Conservation (phyloP, 192 early-diverging fungal genomes). For the Backusella macrospora region DNA sequence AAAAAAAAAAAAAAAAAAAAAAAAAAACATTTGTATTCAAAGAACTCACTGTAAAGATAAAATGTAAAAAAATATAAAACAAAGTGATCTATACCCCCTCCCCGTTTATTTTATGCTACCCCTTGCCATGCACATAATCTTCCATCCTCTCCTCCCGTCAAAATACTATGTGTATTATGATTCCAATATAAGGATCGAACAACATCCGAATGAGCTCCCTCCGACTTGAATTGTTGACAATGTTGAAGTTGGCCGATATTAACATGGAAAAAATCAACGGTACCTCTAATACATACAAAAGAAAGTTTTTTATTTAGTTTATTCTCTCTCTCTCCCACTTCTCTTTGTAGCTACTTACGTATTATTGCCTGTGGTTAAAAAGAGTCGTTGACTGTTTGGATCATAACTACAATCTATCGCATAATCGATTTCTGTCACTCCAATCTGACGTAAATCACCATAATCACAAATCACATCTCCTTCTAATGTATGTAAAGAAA, state of each 20-base stretch:
- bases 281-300: slow-evolving; percentile 61
- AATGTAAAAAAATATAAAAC: too few relatives aligned
- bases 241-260: slow-evolving; percentile 72
- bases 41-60: too few relatives aligned
- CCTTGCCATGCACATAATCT: slow-evolving; percentile 69
- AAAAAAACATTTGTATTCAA: too few relatives aligned
- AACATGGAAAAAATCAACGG: slow-evolving; percentile 82
- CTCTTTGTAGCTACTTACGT: slow-evolving; percentile 39
- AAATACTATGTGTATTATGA: slow-evolving; percentile 52
- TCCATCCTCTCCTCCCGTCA: slow-evolving; percentile 83
- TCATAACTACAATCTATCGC: slow-evolving; percentile 84
- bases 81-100: too few relatives aligned
- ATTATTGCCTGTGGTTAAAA: slow-evolving; percentile 78
- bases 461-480: slow-evolving; percentile 66
- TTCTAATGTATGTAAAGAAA: slow-evolving; percentile 77
- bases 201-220: slow-evolving; percentile 81
- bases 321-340: background rate
- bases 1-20: too few relatives aligned
- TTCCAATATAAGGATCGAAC: slow-evolving; percentile 84
- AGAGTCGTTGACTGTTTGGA: slow-evolving; percentile 66
- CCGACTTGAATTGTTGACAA: slow-evolving; percentile 65
- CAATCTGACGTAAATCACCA: slow-evolving; percentile 78
- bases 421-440: slow-evolving; percentile 70
- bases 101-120: background rate
- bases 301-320: background rate